A percentile compares a stretch with the other conserved stretches of the same genome.
phyloP scores from a whole-genome alignment of 2,329 filamentous ascomycete genomes.

The Cercospora zeina region DNA sequence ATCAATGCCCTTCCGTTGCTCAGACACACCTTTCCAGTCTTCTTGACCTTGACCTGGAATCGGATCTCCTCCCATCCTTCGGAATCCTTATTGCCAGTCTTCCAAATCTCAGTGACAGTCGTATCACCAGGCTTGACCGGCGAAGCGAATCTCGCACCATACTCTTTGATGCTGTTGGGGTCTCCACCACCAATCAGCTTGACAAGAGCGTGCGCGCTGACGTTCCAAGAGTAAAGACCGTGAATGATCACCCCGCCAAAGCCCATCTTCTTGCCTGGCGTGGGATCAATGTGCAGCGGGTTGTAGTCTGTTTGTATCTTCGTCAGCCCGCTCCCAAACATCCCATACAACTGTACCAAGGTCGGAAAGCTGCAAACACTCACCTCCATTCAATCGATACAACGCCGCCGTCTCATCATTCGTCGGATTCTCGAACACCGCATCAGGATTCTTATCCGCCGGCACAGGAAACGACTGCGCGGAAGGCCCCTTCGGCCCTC shows the following conservation, averaged over 20 bases:
- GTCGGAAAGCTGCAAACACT: background rate
- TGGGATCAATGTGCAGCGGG: conserved; percentile 83
- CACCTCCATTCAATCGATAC: conserved; percentile 73
- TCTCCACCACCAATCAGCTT: conserved; percentile 72
- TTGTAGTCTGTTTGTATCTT: conserved; percentile 69
- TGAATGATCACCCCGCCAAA: conserved; percentile 89
- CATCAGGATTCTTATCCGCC: conserved; percentile 68
- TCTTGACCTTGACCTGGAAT: conserved; percentile 77
- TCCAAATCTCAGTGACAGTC: conserved; percentile 79
- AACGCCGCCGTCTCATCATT: conserved; percentile 70
- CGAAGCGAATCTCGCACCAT: conserved; percentile 82
- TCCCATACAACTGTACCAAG: background rate
- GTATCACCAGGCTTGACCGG: conserved; percentile 83
- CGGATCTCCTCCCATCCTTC: conserved; percentile 76
- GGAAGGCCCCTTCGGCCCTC: conserved; percentile 81
- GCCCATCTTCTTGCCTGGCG: conserved; percentile 78
- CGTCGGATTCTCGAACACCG: conserved; percentile 68
- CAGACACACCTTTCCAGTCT: conserved; percentile 76
- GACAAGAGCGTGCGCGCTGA: conserved; percentile 70
- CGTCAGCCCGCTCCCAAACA: background rate
- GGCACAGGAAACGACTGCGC: conserved; percentile 77
- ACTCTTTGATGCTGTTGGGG: conserved; percentile 79
- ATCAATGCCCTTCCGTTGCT: conserved; percentile 84
- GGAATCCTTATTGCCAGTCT: conserved; percentile 65
- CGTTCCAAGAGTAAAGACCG: conserved; percentile 74